These are phyloP conservation scores for Dissophora globulifera DNA, from an alignment of 192 early-diverging fungal species.

Conservation along the genomic window DNA sequence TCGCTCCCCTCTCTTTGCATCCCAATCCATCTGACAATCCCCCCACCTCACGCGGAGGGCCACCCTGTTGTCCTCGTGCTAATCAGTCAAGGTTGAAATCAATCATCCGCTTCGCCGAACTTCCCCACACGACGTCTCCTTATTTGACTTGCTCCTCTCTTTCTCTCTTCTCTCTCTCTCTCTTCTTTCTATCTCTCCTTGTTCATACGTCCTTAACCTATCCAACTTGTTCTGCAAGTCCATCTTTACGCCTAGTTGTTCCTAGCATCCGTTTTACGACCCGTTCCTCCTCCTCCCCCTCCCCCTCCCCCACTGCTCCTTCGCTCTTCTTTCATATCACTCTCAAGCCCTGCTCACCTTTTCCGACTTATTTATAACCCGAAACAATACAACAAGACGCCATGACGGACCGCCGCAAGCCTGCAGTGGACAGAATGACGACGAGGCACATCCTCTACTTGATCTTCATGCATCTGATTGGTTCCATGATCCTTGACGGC, in stretches of 20 bases:
- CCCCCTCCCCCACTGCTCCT: too few species aligned
- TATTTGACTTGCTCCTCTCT: background rate
- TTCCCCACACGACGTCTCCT: background rate
- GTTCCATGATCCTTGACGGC: slow-evolving; percentile 30
- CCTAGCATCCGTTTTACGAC: too few species aligned
- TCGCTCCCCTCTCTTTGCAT: too few species aligned
- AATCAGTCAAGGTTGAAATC: background rate
- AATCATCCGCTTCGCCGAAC: background rate
- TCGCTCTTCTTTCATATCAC: background rate
- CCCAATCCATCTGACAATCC: background rate
- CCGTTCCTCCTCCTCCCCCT: too few species aligned
- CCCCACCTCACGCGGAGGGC: slow-evolving; percentile 1
- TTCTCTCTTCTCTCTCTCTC: slow-evolving; percentile 5
- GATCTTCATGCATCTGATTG: slow-evolving; percentile 27
- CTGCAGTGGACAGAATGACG: slow-evolving; percentile 8
- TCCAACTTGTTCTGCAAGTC: background rate
- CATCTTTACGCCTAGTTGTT: too few species aligned
- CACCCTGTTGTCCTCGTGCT: background rate
- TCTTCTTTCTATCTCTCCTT: background rate
- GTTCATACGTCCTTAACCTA: background rate
- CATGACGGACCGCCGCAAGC: slow-evolving; percentile 11
- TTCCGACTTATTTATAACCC: background rate
- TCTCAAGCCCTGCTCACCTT: background rate
- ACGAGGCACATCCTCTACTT: slow-evolving; percentile 33
- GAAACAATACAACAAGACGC: background rate